Evolutionary conservation across 352 stramenopile genomes (phyloP).

Genomic region (Pythium plurisporium): DNA sequence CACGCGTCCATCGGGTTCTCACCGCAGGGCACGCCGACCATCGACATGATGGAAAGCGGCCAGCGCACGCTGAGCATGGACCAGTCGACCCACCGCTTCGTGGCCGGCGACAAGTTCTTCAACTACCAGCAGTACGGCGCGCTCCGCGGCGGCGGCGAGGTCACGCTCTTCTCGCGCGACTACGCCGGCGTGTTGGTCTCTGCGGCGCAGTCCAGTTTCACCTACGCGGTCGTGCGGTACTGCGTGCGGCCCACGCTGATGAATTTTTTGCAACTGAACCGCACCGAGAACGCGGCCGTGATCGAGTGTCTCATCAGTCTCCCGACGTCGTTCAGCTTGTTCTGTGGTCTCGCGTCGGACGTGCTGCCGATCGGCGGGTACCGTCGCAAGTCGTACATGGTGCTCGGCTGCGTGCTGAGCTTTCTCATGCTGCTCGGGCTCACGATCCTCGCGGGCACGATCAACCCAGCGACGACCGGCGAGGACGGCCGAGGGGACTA

Average conservation of each 20-base stretch:
- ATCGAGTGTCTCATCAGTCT: conserved; percentile 79
- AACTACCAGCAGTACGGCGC: conserved; percentile 73
- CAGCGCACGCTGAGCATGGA: conserved; percentile 16
- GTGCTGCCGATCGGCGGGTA: conserved; percentile 81
- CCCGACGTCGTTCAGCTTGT: conserved; percentile 84
- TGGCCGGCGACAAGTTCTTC: conserved; percentile 48
- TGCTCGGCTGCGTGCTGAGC: conserved; percentile 58
- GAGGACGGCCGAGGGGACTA: conserved; percentile 27
- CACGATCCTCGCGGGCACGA: conserved; percentile 44
- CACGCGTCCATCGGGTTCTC: conserved; percentile 4
- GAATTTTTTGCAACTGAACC: conserved; percentile 54
- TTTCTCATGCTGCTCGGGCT: conserved; percentile 43
- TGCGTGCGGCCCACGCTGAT: conserved; percentile 66
- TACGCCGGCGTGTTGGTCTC: conserved; percentile 59
- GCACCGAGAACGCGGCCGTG: conserved; percentile 40
- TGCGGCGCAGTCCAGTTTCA: conserved; percentile 44
- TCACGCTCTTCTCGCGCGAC: conserved; percentile 54
- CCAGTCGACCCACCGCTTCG: conserved; percentile 29
- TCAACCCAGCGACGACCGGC: conserved; percentile 36
- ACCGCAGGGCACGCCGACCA: background rate
- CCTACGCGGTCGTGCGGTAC: conserved; percentile 63
- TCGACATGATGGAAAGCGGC: conserved; percentile 16
- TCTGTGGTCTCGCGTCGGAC: conserved; percentile 86
- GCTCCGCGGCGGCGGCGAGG: conserved; percentile 48
- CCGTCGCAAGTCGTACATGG: conserved; percentile 90